Evolutionary conservation across 345 rosid species (phyloP).

Genomic region (thale cress (Arabidopsis thaliana)): TAIR10.1 NC_003070.9:29723001-29723500

Average conservation of each 20-base stretch:
- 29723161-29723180: slow-evolving; percentile 57
- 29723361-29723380: slow-evolving; percentile 90
- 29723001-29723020: slow-evolving; percentile 82
- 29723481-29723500: background rate
- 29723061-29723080: slow-evolving; percentile 19
- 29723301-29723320: slow-evolving; percentile 52
- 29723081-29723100: slow-evolving; percentile 43
- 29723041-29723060: slow-evolving; percentile 22
- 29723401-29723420: background rate
- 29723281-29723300: slow-evolving; percentile 72
- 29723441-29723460: slow-evolving; percentile 22
- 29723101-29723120: slow-evolving; percentile 58
- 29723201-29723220: slow-evolving; percentile 70
- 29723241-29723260: slow-evolving; percentile 91
- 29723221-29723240: slow-evolving; percentile 63
- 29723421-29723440: background rate
- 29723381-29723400: slow-evolving; percentile 22
- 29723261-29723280: slow-evolving; percentile 84
- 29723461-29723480: background rate
- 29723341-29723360: slow-evolving; percentile 77
- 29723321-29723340: slow-evolving; percentile 54
- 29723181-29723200: slow-evolving; percentile 62
- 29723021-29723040: slow-evolving; percentile 67
- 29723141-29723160: slow-evolving; percentile 60
- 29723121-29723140: slow-evolving; percentile 63